Evolutionary conservation across 1,139 yeast genomes (phyloP).

Genomic region (Candida glucosophila): DNA sequence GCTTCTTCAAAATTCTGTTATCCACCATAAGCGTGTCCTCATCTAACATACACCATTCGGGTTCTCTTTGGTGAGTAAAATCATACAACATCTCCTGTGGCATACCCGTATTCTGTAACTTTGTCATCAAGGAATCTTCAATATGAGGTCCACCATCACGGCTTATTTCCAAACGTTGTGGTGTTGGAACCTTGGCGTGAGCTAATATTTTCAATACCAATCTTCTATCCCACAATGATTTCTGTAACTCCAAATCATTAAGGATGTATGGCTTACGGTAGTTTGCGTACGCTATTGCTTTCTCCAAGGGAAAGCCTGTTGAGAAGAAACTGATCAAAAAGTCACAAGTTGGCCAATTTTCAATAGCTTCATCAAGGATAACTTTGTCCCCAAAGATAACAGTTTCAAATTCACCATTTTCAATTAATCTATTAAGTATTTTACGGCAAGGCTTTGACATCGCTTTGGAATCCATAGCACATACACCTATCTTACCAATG

Average conservation of each 20-base stretch:
- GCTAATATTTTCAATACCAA: slow-evolving; percentile 76
- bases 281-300: slow-evolving; percentile 86
- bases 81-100: slow-evolving; percentile 38
- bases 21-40: slow-evolving; percentile 76
- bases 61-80: slow-evolving; percentile 63
- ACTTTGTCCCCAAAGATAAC: slow-evolving; percentile 97
- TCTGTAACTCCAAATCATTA: slow-evolving; percentile 86
- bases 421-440: slow-evolving; percentile 78
- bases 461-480: slow-evolving; percentile 98
- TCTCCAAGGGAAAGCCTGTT: slow-evolving; percentile 93
- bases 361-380: slow-evolving; percentile 83
- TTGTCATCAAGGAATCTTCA: slow-evolving; percentile 48
- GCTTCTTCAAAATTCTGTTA: slow-evolving; percentile 67
- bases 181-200: slow-evolving; percentile 81
- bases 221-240: slow-evolving; percentile 93
- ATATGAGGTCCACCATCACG: slow-evolving; percentile 96
- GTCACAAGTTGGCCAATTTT: slow-evolving; percentile 98
- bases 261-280: slow-evolving; percentile 84
- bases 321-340: slow-evolving; percentile 88
- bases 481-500: slow-evolving; percentile 92
- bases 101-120: slow-evolving; percentile 29
- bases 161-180: slow-evolving; percentile 76
- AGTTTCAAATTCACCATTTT: slow-evolving; percentile 93
- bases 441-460: slow-evolving; percentile 93
- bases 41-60: slow-evolving; percentile 83